Base-by-base conservation (phyloP, 208 protist species). In the Leishmania lainsoni region DNA sequence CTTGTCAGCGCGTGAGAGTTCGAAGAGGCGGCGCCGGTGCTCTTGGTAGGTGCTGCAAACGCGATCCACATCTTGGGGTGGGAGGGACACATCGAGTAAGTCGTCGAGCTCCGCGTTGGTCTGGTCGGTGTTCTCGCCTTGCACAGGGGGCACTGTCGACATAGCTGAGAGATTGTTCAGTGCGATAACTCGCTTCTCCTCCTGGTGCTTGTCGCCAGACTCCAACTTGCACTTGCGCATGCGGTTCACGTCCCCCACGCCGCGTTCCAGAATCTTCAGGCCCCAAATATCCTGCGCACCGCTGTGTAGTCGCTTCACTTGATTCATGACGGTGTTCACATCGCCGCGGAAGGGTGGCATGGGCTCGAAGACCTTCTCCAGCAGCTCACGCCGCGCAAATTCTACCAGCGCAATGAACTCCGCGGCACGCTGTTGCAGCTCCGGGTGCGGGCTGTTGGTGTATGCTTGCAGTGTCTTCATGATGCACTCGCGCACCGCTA, bases 371-470 rank as follows among this genome's bases (percentile, higher is more conserved):
- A 97, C 83, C 52, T 86, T 89, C 71, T 94, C 83, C 51, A 98
- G 66, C 39, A 97, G 79, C 66, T 93, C 86, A 16, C 74, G 75
- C 59, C 93, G 90, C 3, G 87, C 85, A 48, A 91, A 73, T 63
- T 95, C 85, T 10, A 97, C 90, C 9, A 99, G 87, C 12, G 89
- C 86, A 14, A 94, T 49, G 90, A 99, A 99, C 87, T 99, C 99
- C 56, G 86, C 90, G 0, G 98, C 94, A 61, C 99, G 94, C 87
- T 99, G 99, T 89, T 99, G 99, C 66, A 99, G 89, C 83, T 99
- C 99, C 8, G 92, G 87, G 86, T 99, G 92, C 6, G 98, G 95
- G 75, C 88, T 93, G 35, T 83, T 83, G 48, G 78, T 80, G 83
- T 93, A 92, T 26, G 88, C 81, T 42, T 85, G 61, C 76, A 99